These are phyloP conservation scores for Acer saccharum DNA, from an alignment of 345 rosid genomes.

Conservation along the genomic window DNA sequence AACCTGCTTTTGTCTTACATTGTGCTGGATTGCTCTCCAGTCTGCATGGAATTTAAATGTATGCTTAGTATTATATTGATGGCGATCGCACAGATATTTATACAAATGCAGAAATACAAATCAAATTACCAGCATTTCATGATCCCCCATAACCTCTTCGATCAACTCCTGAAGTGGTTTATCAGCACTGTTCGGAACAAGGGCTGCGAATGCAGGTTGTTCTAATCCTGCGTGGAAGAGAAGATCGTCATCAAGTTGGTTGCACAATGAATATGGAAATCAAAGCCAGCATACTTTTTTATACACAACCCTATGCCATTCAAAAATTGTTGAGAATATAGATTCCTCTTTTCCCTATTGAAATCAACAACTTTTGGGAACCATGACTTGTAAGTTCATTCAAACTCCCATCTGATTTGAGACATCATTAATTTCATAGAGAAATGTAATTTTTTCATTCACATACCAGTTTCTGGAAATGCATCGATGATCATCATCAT, in stretches of 20 bases:
- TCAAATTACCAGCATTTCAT: slow-evolving; percentile 80
- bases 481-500: slow-evolving; percentile 94
- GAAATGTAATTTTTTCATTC: not conserved
- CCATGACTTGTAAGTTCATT: not conserved
- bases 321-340: not conserved
- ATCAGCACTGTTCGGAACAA: slow-evolving; percentile 81
- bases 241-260: not conserved
- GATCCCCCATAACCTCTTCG: slow-evolving; percentile 91
- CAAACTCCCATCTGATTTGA: not conserved
- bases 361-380: not conserved
- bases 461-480: slow-evolving; percentile 73
- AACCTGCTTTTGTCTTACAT: slow-evolving; percentile 7
- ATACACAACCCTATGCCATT: not conserved
- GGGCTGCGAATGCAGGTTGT: slow-evolving; percentile 79
- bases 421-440: not conserved
- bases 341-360: not conserved
- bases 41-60: slow-evolving; percentile 40
- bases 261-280: not conserved
- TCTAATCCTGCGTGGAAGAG: slow-evolving; percentile 55
- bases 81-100: not conserved
- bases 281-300: not conserved
- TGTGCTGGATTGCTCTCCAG: slow-evolving; percentile 31
- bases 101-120: not conserved
- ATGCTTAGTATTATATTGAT: not conserved
- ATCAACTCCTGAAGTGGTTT: slow-evolving; percentile 65